Evolutionary conservation across 2,329 filamentous ascomycete genomes (phyloP).

Genomic region (Rutstroemia sp.): DNA sequence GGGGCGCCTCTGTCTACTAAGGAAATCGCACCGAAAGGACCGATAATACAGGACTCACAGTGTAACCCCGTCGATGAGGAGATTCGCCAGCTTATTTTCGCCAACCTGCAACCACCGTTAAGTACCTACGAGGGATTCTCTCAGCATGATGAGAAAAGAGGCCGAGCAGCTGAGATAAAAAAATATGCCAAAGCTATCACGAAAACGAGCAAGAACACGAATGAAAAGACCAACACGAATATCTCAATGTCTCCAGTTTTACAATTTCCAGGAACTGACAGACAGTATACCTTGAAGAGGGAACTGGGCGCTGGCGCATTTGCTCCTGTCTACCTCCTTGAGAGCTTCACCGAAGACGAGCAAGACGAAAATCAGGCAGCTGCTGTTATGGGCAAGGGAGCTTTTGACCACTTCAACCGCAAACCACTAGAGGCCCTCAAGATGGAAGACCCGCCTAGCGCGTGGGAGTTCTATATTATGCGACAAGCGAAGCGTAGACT

Average conservation of each 20-base stretch:
- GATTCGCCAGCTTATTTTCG: slow-evolving; percentile 67
- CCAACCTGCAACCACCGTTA: slow-evolving; percentile 65
- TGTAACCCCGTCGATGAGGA: slow-evolving; percentile 85
- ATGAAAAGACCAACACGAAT: slow-evolving; percentile 53
- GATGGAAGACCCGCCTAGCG: slow-evolving; percentile 80
- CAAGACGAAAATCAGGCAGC: slow-evolving; percentile 38
- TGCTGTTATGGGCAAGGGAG: slow-evolving; percentile 53
- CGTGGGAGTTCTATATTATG: slow-evolving; percentile 98
- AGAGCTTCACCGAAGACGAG: slow-evolving; percentile 53
- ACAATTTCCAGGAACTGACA: slow-evolving; percentile 55
- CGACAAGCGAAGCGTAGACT: slow-evolving; percentile 72
- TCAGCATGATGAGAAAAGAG: slow-evolving; percentile 59
- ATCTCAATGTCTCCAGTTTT: slow-evolving; percentile 56
- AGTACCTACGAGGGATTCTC: slow-evolving; percentile 71
- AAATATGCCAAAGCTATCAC: slow-evolving; percentile 62
- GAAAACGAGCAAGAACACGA: slow-evolving; percentile 34
- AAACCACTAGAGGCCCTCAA: slow-evolving; percentile 77
- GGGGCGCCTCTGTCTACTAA: slow-evolving; percentile 28
- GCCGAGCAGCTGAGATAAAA: slow-evolving; percentile 67
- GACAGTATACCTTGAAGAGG: slow-evolving; percentile 69
- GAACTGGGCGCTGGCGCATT: slow-evolving; percentile 92
- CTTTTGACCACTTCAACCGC: slow-evolving; percentile 44
- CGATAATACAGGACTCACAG: slow-evolving; percentile 72
- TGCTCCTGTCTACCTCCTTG: slow-evolving; percentile 88
- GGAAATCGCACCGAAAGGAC: slow-evolving; percentile 48